These are phyloP conservation scores for Arthrobotrys musiformis DNA, from an alignment of 2,329 filamentous ascomycete species.

Conservation along the genomic window DNA sequence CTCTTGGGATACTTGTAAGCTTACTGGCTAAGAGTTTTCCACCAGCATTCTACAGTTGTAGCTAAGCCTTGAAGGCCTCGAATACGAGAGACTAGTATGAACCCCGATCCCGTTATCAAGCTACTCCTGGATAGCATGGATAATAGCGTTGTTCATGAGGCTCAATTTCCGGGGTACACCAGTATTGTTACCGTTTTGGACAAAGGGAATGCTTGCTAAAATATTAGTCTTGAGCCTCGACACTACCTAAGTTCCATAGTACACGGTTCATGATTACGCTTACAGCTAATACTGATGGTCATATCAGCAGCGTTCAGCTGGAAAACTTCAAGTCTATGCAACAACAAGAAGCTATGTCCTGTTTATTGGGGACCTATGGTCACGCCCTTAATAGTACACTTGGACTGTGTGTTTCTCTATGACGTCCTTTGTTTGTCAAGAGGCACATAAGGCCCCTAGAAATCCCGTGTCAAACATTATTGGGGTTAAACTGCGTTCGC, in stretches of 20 bases:
- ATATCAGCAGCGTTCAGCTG: background rate
- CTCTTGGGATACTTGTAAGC: background rate
- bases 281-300: background rate
- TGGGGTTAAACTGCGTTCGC: background rate
- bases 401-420: background rate
- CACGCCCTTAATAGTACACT: background rate
- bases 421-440: background rate
- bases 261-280: background rate
- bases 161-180: background rate
- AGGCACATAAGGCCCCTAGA: background rate
- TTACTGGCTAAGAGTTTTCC: background rate
- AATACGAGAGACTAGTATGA: background rate
- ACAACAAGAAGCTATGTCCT: background rate
- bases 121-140: conserved; percentile 4
- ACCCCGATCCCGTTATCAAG: background rate
- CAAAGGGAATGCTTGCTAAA: background rate
- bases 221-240: no score
- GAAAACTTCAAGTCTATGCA: background rate
- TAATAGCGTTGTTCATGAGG: background rate
- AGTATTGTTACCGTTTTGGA: background rate
- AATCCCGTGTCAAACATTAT: background rate
- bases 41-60: background rate
- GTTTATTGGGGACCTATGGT: background rate
- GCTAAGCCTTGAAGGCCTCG: background rate
- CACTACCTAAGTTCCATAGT: no score